phyloP scores from a whole-genome alignment of 352 stramenopile genomes.

The Phytophthora uliginosa region DNA sequence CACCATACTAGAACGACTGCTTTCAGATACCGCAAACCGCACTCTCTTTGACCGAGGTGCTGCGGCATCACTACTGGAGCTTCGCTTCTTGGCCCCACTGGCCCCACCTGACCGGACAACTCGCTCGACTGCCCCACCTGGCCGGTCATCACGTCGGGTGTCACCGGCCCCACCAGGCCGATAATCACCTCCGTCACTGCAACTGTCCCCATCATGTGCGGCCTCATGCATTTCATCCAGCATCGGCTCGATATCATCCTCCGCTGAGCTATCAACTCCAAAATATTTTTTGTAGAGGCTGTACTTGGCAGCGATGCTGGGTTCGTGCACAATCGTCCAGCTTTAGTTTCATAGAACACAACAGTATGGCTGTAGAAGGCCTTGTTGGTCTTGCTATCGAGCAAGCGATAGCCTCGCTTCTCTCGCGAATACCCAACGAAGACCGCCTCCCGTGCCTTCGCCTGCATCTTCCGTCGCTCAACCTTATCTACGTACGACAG shows the following conservation, averaged over 20 bases:
- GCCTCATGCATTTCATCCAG: neutral
- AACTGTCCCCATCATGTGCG: neutral
- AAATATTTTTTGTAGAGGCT: neutral
- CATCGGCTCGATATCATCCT: neutral
- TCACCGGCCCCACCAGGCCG: neutral
- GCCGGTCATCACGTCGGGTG: neutral
- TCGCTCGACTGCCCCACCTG: neutral
- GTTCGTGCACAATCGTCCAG: neutral
- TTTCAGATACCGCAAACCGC: neutral
- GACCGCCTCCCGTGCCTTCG: neutral
- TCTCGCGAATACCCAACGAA: constrained; percentile 1
- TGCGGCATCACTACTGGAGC: neutral
- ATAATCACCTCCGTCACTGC: neutral
- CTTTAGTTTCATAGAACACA: neutral
- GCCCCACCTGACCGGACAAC: neutral
- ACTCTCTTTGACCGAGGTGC: neutral
- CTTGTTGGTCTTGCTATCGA: neutral
- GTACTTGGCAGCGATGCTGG: neutral
- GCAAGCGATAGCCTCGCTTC: neutral
- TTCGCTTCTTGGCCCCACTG: neutral
- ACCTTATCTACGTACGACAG: no score
- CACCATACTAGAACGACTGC: neutral
- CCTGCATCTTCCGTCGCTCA: neutral
- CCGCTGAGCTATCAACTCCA: neutral
- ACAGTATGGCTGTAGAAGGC: neutral